phyloP scores from a whole-genome alignment of 129 eudicot species.

The Glebionis coronaria region DNA sequence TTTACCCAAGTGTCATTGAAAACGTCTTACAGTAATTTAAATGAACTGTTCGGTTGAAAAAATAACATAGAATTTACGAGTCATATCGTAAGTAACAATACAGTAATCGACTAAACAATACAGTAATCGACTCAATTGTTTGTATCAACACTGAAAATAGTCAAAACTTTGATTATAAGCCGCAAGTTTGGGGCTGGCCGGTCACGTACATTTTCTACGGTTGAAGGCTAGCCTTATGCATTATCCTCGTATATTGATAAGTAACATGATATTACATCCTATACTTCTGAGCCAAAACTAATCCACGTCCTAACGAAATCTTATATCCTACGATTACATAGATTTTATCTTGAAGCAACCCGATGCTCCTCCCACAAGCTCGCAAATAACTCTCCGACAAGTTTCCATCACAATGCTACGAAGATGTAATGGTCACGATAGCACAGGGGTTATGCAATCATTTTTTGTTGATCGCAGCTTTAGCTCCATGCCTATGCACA shows the following conservation, averaged over 20 bases:
- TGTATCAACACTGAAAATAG: too few relatives aligned
- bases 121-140: too few relatives aligned
- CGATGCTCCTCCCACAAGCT: slow-evolving; percentile 72
- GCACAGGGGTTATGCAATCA: slow-evolving; percentile 82
- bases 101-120: too few relatives aligned
- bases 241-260: slow-evolving; percentile 84
- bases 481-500: slow-evolving; percentile 73
- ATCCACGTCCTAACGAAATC: slow-evolving; percentile 81
- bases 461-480: slow-evolving; percentile 66
- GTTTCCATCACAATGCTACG: slow-evolving; percentile 72
- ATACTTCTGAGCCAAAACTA: slow-evolving; percentile 95
- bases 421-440: slow-evolving; percentile 77
- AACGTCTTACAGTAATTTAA: too few relatives aligned
- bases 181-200: too few relatives aligned
- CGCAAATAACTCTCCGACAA: slow-evolving; percentile 53
- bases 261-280: slow-evolving; percentile 74
- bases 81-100: too few relatives aligned
- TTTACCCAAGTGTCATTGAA: too few relatives aligned
- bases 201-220: too few relatives aligned
- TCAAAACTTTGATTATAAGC: too few relatives aligned
- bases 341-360: slow-evolving; percentile 88
- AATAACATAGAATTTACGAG: too few relatives aligned
- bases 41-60: too few relatives aligned
- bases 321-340: slow-evolving; percentile 98
- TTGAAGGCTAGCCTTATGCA: slow-evolving; percentile 24